Percentiles rank a stretch among this genome's conserved stretches.
Evolutionary conservation across 1,284 basidiomycete species (phyloP).

Genomic region (Kalmanozyma brasiliensis): DNA sequence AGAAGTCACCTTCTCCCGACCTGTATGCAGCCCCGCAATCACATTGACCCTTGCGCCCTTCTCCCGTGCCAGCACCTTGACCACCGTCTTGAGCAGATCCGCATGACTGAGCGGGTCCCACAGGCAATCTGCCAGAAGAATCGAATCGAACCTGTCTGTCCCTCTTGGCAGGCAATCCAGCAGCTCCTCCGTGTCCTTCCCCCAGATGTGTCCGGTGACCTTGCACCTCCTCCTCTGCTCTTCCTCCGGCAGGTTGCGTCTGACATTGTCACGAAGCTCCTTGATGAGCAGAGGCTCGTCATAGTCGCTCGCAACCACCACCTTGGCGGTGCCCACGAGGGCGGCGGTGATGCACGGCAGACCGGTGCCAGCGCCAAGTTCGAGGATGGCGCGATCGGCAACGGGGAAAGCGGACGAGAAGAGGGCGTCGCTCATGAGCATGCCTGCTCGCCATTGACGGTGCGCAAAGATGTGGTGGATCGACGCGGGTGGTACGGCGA

Average conservation of each 20-base stretch:
- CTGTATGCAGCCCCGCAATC: conserved; percentile 64
- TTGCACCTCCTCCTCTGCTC: conserved; percentile 18
- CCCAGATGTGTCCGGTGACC: conserved; percentile 63
- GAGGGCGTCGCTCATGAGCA: conserved; percentile 63
- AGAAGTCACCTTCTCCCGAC: conserved; percentile 53
- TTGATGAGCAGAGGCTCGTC: conserved; percentile 59
- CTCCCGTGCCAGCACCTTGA: conserved; percentile 27
- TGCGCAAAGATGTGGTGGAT: conserved; percentile 66
- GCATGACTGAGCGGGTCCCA: conserved; percentile 65
- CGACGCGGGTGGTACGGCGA: conserved; percentile 60
- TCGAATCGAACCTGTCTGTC: conserved; percentile 32
- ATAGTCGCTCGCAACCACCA: conserved; percentile 63
- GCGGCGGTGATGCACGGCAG: conserved; percentile 60
- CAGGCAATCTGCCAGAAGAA: conserved; percentile 65
- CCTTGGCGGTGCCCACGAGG: conserved; percentile 10
- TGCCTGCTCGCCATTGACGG: conserved; percentile 66
- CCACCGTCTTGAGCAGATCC: conserved; percentile 56
- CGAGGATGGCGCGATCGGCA: conserved; percentile 38
- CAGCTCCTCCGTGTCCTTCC: conserved; percentile 54
- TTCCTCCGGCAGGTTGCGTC: conserved; percentile 15
- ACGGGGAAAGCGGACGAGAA: conserved; percentile 43
- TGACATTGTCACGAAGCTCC: conserved; percentile 56
- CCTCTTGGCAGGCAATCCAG: conserved; percentile 50
- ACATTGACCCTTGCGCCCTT: conserved; percentile 52
- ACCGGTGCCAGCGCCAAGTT: conserved; percentile 63